Base-by-base conservation (phyloP, 2,329 filamentous ascomycete genomes). In the Paraphaeosphaeria sporulosa region DNA sequence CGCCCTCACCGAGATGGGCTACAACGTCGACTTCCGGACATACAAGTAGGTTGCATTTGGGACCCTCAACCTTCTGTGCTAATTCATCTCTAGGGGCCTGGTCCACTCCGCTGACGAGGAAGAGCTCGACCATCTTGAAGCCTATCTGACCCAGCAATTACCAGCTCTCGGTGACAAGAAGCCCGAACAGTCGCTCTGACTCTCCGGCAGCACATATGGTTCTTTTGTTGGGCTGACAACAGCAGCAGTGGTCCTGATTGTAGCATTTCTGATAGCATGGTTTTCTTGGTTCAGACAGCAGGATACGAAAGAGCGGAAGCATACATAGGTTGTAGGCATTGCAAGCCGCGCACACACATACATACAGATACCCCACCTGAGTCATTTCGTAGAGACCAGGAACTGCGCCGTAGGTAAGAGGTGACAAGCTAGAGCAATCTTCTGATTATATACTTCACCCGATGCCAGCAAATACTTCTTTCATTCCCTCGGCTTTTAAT, bases 91-190 rank as follows among this genome's bases (percentile, higher is more conserved):
- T 9, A 92, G 89, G 60, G 85, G 86, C 12, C 85, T 97, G 74
- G 83, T 83, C 15, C 94, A 98, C 76, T 90, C 89, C 5, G 93
- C 93, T 1, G 89, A 89, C 67, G 83, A 88, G 5, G 82, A 90
- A 63, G 94, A 97, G 80, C 87, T 97, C 57, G 87, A 95, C 63
- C 91, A 96, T 68, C 82, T 97, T 19, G 92, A 95, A 79, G 77
- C 78, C 44, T 90, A 87, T 72, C 78, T 90, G 52, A 80, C 81
- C 51, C 79, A 83, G 67, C 74, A 80, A 21, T 79, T 89, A 52
- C 84, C 86, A 3, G 69, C 81, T 2, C 72, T 84, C 47, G 81
- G 78, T 9, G 80, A 75, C 38, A 61, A 57, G 34, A 69, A 71
- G 55, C 69, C 70, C 48, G 72, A 74, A 3, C 64, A 64, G 4